Conservation (phyloP, 805 yeast species). For the Cyberlindnera maritima region DNA sequence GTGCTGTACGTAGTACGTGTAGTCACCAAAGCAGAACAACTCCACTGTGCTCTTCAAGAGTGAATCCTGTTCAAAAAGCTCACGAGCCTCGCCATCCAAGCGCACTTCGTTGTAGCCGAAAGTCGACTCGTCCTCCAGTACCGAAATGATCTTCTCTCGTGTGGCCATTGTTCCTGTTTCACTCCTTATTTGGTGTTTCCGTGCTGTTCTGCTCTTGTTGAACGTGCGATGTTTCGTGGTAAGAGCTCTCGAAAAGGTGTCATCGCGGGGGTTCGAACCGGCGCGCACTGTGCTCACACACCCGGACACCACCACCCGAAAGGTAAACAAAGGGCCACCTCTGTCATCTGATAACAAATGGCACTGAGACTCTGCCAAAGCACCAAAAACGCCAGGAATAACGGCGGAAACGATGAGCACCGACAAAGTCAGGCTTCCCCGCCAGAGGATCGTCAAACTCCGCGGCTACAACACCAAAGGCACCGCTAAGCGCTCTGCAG, state of each 20-base stretch:
- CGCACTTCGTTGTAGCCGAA: slow-evolving; percentile 28
- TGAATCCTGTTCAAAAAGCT: slow-evolving; percentile 6
- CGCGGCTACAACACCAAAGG: slow-evolving; percentile 4
- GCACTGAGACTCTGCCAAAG: too few species aligned
- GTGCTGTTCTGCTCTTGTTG: neutral
- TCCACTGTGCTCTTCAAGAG: slow-evolving; percentile 21
- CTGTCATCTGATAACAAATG: too few species aligned
- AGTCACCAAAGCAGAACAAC: slow-evolving; percentile 27
- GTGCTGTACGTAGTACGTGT: slow-evolving; percentile 15
- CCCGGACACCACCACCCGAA: neutral
- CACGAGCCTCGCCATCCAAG: slow-evolving; percentile 1
- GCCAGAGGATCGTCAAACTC: slow-evolving; percentile 18
- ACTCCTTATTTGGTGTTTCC: too few species aligned
- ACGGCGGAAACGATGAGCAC: neutral
- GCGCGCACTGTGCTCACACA: neutral
- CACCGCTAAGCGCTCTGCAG: slow-evolving; percentile 6
- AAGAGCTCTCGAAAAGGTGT: neutral
- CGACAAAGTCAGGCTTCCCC: slow-evolving; percentile 7
- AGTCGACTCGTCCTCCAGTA: slow-evolving; percentile 19
- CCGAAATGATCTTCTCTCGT: neutral
- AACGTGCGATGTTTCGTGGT: neutral
- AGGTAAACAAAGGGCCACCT: neutral
- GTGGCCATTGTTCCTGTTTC: neutral
- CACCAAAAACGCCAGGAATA: too few species aligned
- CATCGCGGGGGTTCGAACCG: neutral